Conservation (phyloP, 345 rosid species). For the Rhodamnia rubescens region DNA sequence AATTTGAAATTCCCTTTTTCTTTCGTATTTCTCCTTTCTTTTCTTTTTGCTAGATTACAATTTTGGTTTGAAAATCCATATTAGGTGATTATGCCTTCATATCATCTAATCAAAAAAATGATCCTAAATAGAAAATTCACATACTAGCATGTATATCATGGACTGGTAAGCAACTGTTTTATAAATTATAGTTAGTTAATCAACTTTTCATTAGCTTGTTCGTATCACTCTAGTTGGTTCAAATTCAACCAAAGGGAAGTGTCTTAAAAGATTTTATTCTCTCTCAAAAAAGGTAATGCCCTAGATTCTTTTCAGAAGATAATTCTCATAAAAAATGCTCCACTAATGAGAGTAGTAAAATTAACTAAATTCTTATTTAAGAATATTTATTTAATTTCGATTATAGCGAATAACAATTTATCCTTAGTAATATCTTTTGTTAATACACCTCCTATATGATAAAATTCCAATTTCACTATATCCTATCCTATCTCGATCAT, state of each 20-base stretch:
- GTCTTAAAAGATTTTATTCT: not conserved
- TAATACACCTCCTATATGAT: not conserved
- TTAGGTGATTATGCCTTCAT: not conserved
- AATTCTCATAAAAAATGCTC: not conserved
- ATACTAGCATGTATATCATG: not conserved
- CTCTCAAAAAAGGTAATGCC: not conserved
- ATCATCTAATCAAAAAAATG: not conserved
- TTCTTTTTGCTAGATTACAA: not conserved
- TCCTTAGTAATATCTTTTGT: not conserved
- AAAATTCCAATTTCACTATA: rapidly evolving
- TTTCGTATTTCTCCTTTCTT: not conserved
- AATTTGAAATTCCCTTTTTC: not conserved
- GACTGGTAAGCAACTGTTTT: not conserved
- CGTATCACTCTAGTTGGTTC: not conserved
- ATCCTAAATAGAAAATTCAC: not conserved
- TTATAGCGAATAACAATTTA: not conserved
- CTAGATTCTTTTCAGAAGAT: not conserved
- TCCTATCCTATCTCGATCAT: not conserved
- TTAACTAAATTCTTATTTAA: not conserved
- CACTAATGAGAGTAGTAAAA: not conserved
- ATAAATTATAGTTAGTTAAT: not conserved
- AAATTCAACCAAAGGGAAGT: not conserved
- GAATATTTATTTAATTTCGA: not conserved
- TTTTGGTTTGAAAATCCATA: not conserved
- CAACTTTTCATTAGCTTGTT: not conserved